Conservation (phyloP, 176 grass and related monocot genomes). For the Bothriochloa decipiens region DNA sequence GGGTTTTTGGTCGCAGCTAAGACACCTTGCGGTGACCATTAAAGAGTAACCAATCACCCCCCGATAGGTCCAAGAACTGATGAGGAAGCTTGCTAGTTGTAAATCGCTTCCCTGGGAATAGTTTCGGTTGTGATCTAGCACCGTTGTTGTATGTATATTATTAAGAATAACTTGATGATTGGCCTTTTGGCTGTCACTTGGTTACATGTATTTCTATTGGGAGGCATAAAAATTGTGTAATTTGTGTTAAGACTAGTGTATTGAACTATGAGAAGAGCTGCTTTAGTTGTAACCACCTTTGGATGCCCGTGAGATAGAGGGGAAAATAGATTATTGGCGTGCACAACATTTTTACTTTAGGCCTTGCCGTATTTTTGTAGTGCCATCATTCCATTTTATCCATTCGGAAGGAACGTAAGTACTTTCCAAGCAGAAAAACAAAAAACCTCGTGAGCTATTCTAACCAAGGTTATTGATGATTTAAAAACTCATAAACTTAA, state of each 20-base stretch:
- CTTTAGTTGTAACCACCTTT: neutral
- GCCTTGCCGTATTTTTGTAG: too few relatives aligned
- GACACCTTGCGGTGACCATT: constrained; percentile 21
- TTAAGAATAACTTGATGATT: constrained; percentile 52
- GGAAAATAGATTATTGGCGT: too few relatives aligned
- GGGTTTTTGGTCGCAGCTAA: constrained; percentile 28
- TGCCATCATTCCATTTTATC: too few relatives aligned
- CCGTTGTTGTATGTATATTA: constrained; percentile 43
- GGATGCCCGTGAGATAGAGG: too few relatives aligned
- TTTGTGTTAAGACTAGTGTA: constrained; percentile 19
- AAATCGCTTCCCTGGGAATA: constrained; percentile 50
- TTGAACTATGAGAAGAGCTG: neutral
- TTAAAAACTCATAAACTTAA: too few relatives aligned
- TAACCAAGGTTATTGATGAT: too few relatives aligned
- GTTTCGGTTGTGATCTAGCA: constrained; percentile 37
- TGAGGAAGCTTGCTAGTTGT: constrained; percentile 48
- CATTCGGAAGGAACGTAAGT: too few relatives aligned
- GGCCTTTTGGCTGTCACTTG: constrained; percentile 32
- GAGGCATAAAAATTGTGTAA: constrained; percentile 37
- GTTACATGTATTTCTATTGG: constrained; percentile 46
- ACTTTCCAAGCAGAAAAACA: too few relatives aligned
- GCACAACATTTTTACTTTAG: too few relatives aligned
- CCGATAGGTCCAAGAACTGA: constrained; percentile 36
- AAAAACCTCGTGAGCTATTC: too few relatives aligned
- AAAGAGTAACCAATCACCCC: constrained; percentile 33